phyloP scores from a whole-genome alignment of 257 asterid species.

The Solanum etuberosum region DNA sequence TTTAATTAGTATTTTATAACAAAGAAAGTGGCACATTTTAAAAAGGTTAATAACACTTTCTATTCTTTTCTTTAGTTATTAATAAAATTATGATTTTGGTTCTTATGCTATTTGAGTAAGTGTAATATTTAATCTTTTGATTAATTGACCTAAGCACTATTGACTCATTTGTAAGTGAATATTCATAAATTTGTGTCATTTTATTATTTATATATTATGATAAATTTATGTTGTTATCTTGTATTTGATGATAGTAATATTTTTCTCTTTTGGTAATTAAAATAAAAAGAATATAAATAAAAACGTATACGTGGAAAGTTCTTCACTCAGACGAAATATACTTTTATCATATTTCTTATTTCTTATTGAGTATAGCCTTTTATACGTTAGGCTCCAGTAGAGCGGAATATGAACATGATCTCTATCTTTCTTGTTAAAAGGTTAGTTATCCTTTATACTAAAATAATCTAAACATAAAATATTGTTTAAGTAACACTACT shows the following conservation, averaged over 20 bases:
- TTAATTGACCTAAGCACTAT: background rate
- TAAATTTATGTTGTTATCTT: background rate
- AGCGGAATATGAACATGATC: background rate
- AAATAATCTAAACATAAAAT: background rate
- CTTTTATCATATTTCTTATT: too few relatives aligned
- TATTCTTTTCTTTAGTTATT: background rate
- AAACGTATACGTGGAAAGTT: background rate
- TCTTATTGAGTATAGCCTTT: too few relatives aligned
- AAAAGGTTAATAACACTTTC: background rate
- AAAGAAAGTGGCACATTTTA: background rate
- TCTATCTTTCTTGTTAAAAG: too few relatives aligned
- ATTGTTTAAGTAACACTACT: background rate
- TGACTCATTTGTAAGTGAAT: background rate
- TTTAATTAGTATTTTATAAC: background rate
- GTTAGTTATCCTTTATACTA: background rate
- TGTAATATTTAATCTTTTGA: background rate
- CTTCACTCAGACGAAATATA: too few relatives aligned
- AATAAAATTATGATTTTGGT: background rate
- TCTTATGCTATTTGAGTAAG: background rate
- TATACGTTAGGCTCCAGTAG: too few relatives aligned
- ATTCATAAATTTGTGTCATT: background rate
- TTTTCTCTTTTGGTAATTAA: background rate
- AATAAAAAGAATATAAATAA: background rate
- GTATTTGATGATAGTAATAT: background rate
- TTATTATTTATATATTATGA: background rate